Percentiles rank a stretch among this genome's conserved stretches.
Conservation (phyloP, 2,329 filamentous ascomycete species). For the Venturia asperata region DNA sequence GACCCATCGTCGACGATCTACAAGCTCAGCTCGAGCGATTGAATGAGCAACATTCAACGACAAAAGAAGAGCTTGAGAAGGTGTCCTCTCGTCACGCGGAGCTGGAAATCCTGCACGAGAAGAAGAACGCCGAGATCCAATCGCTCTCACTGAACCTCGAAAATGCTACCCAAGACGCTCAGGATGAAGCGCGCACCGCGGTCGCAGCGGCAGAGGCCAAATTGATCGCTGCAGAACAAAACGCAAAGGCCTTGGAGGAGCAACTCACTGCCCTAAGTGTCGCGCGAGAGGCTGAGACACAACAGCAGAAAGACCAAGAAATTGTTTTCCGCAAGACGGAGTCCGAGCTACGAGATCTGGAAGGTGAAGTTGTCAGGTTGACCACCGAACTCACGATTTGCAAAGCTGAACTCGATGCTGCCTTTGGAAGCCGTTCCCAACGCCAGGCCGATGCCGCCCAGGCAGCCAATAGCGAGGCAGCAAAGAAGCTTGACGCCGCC, state of each 20-base stretch:
- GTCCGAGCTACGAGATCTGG: slow-evolving; percentile 38
- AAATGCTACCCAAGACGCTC: slow-evolving; percentile 29
- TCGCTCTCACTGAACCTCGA: slow-evolving; percentile 30
- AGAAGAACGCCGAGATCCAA: slow-evolving; percentile 21
- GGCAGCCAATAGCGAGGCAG: slow-evolving; percentile 50
- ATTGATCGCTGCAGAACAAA: slow-evolving; percentile 28
- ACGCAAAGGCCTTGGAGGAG: slow-evolving; percentile 11
- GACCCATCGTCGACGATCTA: slow-evolving; percentile 6
- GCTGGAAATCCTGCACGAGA: slow-evolving; percentile 22
- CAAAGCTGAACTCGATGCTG: slow-evolving; percentile 83
- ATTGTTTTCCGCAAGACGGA: slow-evolving; percentile 11
- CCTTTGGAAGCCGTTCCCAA: slow-evolving; percentile 72
- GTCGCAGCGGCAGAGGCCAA: slow-evolving; percentile 33
- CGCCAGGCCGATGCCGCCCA: slow-evolving; percentile 57
- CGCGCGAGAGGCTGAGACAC: slow-evolving; percentile 14
- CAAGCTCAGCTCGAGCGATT: slow-evolving; percentile 13
- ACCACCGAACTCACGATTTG: slow-evolving; percentile 83
- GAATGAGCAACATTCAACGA: slow-evolving; percentile 19
- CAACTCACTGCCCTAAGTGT: slow-evolving; percentile 22
- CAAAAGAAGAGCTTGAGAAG: slow-evolving; percentile 16
- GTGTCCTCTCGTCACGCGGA: slow-evolving; percentile 26
- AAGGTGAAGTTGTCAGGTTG: slow-evolving; percentile 57
- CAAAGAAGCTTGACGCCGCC: slow-evolving; percentile 47
- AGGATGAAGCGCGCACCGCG: slow-evolving; percentile 32
- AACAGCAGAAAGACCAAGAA: slow-evolving; percentile 5